Base-by-base conservation (phyloP, 306 rosid species). In the Biancaea sappan region DNA sequence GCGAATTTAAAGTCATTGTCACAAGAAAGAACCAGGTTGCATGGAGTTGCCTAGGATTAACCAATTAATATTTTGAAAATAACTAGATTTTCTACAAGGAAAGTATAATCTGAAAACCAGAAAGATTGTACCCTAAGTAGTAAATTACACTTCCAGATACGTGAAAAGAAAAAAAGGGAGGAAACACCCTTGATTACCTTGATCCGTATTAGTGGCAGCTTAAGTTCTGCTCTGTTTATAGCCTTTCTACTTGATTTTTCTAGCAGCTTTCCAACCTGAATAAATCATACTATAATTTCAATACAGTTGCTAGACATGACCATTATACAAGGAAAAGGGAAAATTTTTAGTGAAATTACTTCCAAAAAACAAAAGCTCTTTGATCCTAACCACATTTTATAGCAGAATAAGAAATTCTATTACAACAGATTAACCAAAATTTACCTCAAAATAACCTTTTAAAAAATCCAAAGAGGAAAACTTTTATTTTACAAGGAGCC, bases 121-220 rank as follows among this genome's bases (percentile, higher is more conserved):
- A 66, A 63, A 54, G 38, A 31, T 29, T 72, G 31, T 72, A 60
- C 52, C 77, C n/a, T n/a, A n/a, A 60, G 72, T 31, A 54, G 59
- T 50, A 63, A 62, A 69, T 15, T 32, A 65, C 63, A 18, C 40
- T 35, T 56, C 54, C 44, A 21, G 19, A 38, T n/a, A 53, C 22
- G 6, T 77, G 74, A 69, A 60, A 72, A 78, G 60, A 53, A 32
- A 61, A 31, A 54, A 34, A 14, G 38, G 71, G 60, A 81, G 43
- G 61, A 75, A 68, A 47, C 21, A 10, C 69, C 54, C 43, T 71
- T 18, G 5, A 65, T 83, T 86, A 94, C 99, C 97, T 94, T 92
- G 85, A 94, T 76, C 25, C 97, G 93, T 73, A 94, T 83, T 48
- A 94, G 86, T 66, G 99, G 99, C 81, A 94, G 97, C 82, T 90